Evolutionary conservation across 2,329 filamentous ascomycete genomes (phyloP), one percentile per base, ranked within the genome.

Genomic region (Eurotiales sp.): DNA sequence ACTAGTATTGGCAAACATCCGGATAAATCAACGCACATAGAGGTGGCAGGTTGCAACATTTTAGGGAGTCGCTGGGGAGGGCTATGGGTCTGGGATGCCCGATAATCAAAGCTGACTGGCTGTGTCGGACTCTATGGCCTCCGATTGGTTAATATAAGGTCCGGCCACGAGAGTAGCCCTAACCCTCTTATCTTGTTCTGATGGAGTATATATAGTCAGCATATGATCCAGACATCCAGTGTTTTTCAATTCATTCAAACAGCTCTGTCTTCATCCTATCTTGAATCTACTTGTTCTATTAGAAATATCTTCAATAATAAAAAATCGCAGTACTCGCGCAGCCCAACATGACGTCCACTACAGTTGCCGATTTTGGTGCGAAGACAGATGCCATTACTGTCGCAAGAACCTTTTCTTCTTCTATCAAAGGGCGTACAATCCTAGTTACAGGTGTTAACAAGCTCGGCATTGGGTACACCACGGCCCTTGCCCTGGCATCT

Each of bases 381-480:
- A 32, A 32, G 17, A 45, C 42, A 45, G 42, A 32, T 29, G 42
- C 42, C 42, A 10, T 12, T 12, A 29, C 23, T 29, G 42, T 45
- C 23, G 42, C 42, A 45, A 29, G 22, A 6, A 29, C 42, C 3
- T 45, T 45, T 29, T 29, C 42, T 45, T 15, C 42, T 29, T 45
- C 42, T 45, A 36, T 47, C 8, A 47, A 37, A 39, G 45, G 22
- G 3, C 30, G 34, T 4, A 39, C 45, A 22, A 25, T 47, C 22
- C 45, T 47, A 29, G 39, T 47, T 11, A 47, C 45, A 39, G 45
- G 45, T 8, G 30, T 47, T 8, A 47, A 36, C 30, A 47, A 36
- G 21, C 14, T 36, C 8, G 30, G 30, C 7, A 21, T 47, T 7
- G 45, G 45, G 17, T 39, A 47, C 30, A 21, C 34, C 25, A 37